Percentiles rank a stretch among this genome's conserved stretches.
Conservation (phyloP, 257 asterid species). For the Rauvolfia tetraphylla region DNA sequence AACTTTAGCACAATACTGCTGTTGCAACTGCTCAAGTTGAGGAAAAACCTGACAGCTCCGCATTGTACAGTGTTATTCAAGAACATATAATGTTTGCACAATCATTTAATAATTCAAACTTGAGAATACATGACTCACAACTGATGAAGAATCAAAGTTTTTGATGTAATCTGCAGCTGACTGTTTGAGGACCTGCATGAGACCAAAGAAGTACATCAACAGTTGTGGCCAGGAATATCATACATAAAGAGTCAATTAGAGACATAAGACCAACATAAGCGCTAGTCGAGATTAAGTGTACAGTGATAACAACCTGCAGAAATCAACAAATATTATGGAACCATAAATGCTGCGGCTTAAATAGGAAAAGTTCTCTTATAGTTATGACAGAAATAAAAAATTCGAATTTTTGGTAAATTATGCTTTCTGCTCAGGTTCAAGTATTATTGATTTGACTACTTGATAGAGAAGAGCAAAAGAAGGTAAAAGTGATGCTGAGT, state of each 20-base stretch:
- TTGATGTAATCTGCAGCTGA: slow-evolving; percentile 70
- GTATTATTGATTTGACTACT: no score
- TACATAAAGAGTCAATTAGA: background rate
- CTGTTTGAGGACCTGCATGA: slow-evolving; percentile 77
- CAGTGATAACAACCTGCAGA: background rate
- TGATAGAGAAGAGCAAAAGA: no score
- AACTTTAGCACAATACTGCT: slow-evolving; percentile 55
- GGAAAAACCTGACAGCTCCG: slow-evolving; percentile 58
- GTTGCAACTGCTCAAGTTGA: slow-evolving; percentile 69
- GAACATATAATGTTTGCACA: background rate
- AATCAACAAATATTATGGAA: background rate
- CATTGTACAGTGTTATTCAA: slow-evolving; percentile 18
- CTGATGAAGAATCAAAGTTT: slow-evolving; percentile 56
- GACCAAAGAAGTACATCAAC: slow-evolving; percentile 10
- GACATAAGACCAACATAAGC: background rate
- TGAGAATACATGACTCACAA: slow-evolving; percentile 50
- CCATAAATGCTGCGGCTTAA: background rate
- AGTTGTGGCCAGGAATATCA: background rate
- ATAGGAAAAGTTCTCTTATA: background rate
- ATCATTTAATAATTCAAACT: background rate
- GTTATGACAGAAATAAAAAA: background rate
- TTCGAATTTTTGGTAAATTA: background rate
- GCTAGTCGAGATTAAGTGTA: background rate
- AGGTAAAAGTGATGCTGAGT: no score
- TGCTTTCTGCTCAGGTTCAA: no score